Evolutionary conservation across 768 basidiomycete genomes (phyloP), one percentile per base, ranked within the genome.

Genomic region (Cyathus striatus): DNA sequence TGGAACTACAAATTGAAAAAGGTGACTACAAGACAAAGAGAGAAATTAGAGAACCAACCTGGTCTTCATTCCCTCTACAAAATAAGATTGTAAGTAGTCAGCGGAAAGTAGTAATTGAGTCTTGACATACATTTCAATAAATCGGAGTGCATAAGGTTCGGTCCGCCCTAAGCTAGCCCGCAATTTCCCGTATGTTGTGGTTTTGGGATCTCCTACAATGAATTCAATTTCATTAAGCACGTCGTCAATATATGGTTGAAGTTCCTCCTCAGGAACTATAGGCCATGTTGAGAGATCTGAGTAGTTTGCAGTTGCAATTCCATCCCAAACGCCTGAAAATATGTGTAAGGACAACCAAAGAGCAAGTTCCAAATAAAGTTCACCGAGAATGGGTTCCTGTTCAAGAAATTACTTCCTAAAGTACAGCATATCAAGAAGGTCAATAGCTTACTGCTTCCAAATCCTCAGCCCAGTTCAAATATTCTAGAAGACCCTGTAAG

Each of bases 101-200:
- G 25, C 24, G 17, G 1, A 9, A 37, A 26, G 1, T 20, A 20
- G 23, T 2, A 20, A 9, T 25, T 6, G 2, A 10, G 16, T 21
- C 6, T 48, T 54, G 20, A 42, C 65, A 72, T 68, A 55, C 79
- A 78, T 60, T 55, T 77, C 73, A 5, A 78, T 65, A 45, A 61
- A 73, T 12, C 53, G 63, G 36, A 80, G 64, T 0, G 52, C 49
- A 54, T 77, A 81, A 1, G 79, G 77, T 30, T 73, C 67, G 3
- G 67, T 66, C 36, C 73, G 70, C n/a, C 79, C 79, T 4, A 76
- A 55, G 16, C 73, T 75, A 13, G 78, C 73, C 3, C 79, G 69
- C 24, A 73, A 45, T 32, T 60, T 51, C 47, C 63, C 65, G 7
- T 59, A 58, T 42, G 65, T 53, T 13, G 69, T 75, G 16, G 63